Conservation (phyloP, 129 eudicot species). For the Centella asiatica region DNA sequence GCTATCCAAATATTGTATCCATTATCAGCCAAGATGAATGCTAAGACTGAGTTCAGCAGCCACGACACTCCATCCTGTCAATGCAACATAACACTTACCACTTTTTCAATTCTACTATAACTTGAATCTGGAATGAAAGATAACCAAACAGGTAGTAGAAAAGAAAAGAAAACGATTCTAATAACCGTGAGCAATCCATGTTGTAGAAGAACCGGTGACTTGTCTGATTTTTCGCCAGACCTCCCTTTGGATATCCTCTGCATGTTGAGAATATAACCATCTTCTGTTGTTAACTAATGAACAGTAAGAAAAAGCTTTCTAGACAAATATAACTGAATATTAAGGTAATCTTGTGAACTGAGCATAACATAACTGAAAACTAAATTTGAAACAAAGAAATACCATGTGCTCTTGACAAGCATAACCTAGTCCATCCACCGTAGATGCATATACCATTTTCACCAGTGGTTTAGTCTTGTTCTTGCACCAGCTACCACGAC, state of each 20-base stretch:
- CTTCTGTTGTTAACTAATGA: slow-evolving; percentile 71
- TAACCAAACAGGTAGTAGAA: not conserved
- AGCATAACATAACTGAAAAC: no score
- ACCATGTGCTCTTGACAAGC: slow-evolving; percentile 62
- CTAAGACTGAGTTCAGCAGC: slow-evolving; percentile 62
- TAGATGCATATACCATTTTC: slow-evolving; percentile 38
- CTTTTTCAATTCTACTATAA: no score
- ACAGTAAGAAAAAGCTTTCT: not conserved
- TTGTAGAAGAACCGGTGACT: slow-evolving; percentile 71
- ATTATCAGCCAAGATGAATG: slow-evolving; percentile 60
- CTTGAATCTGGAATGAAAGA: no score
- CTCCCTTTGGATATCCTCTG: slow-evolving; percentile 57
- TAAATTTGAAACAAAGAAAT: no score
- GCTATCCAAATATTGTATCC: slow-evolving; percentile 82
- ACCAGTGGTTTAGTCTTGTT: slow-evolving; percentile 15
- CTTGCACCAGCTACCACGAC: slow-evolving; percentile 28
- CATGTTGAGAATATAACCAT: slow-evolving; percentile 75
- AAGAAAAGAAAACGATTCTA: not conserved
- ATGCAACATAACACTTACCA: slow-evolving; percentile 1
- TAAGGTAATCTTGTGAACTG: no score
- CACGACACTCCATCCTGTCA: slow-evolving; percentile 67
- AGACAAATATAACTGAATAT: not conserved
- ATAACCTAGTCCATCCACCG: slow-evolving; percentile 50
- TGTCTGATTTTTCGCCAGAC: slow-evolving; percentile 26
- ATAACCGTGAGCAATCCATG: slow-evolving; percentile 68